Base-by-base conservation (phyloP, 2,329 filamentous ascomycete species). In the Xylaria sp. region DNA sequence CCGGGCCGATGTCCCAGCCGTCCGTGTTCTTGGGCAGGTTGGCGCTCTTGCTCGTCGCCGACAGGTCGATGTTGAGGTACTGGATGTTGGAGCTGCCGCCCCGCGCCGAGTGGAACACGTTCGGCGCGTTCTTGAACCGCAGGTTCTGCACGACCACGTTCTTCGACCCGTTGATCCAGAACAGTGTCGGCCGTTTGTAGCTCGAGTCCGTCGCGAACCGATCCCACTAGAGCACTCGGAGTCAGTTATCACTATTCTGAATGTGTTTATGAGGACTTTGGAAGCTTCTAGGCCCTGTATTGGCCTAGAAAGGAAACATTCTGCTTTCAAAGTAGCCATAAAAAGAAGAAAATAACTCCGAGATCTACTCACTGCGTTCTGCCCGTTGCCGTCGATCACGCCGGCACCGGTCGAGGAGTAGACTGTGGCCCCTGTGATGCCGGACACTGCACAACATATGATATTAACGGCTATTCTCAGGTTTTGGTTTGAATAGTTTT, bases 1-100 rank as follows among this genome's bases (percentile, higher is more conserved):
- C 64, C 19, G 67, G 60, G 0, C 67, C 67, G 14, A 67, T 69
- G 32, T 69, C 67, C 67, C 67, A 69, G 64, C 64, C 67, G 30
- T 69, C 67, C 8, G 67, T 69, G 55, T 69, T 69, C 67, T 69
- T 69, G 11, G 67, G 59, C 7, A 61, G 55, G 14, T 69, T 69
- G 51, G 24, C 45, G 59, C 67, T 69, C 54, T 56, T 64, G 64
- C 67, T 69, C 24, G 24, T 50, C 2, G 67, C 67, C 7, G 64
- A 57, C 0, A 69, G 51, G n/a, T 32, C 27, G 19, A 69, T 50
- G 48, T 69, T 55, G 17, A 67, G 57, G 56, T 67, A 69, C 45
- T 61, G 59, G 24, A 69, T 61, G 24, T 67, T 57, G 1, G 64
- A 63, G 7, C 60, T 64, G 14, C 32, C 55, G 0, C 64, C 67